Percentiles rank a stretch among this genome's conserved stretches.
phyloP scores from a whole-genome alignment of 1,284 basidiomycete genomes.

The Trametes pubescens region DNA sequence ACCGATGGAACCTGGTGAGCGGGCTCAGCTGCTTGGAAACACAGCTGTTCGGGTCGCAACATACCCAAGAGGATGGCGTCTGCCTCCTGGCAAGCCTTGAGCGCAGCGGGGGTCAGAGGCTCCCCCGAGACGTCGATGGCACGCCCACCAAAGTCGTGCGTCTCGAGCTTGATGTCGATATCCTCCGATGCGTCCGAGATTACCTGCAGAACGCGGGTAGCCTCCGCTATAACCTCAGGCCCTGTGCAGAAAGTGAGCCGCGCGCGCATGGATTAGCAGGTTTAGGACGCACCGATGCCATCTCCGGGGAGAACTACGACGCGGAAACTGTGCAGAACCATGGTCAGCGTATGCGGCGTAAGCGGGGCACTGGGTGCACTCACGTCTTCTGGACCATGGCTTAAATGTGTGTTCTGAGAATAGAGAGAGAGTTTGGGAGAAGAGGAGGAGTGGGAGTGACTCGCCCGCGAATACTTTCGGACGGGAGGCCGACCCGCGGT shows the following conservation, averaged over 20 bases:
- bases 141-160: conserved; percentile 89
- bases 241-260: conserved; percentile 56
- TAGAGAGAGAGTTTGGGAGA: conserved; percentile 13
- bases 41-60: conserved; percentile 29
- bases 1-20: conserved; percentile 84
- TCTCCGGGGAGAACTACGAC: conserved; percentile 94
- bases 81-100: conserved; percentile 87
- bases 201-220: conserved; percentile 84
- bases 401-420: conserved; percentile 15
- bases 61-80: conserved; percentile 93
- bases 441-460: conserved; percentile 15
- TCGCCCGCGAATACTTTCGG: conserved; percentile 14
- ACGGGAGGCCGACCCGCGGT: conserved; percentile 25
- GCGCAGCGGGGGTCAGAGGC: conserved; percentile 86
- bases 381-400: conserved; percentile 54
- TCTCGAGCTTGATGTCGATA: conserved; percentile 78
- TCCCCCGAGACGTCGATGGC: conserved; percentile 91
- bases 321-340: conserved; percentile 65
- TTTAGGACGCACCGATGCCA: conserved; percentile 81
- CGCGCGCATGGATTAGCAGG: background rate
- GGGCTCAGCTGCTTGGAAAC: conserved; percentile 18
- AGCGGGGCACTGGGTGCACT: conserved; percentile 20
- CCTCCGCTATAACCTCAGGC: conserved; percentile 93
- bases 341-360: conserved; percentile 8
- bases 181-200: conserved; percentile 70